Percentiles rank a stretch among this genome's conserved stretches.
These are phyloP conservation scores for Trichoderma gamsii DNA, from an alignment of 495 filamentous ascomycete species.

Conservation along the genomic window DNA sequence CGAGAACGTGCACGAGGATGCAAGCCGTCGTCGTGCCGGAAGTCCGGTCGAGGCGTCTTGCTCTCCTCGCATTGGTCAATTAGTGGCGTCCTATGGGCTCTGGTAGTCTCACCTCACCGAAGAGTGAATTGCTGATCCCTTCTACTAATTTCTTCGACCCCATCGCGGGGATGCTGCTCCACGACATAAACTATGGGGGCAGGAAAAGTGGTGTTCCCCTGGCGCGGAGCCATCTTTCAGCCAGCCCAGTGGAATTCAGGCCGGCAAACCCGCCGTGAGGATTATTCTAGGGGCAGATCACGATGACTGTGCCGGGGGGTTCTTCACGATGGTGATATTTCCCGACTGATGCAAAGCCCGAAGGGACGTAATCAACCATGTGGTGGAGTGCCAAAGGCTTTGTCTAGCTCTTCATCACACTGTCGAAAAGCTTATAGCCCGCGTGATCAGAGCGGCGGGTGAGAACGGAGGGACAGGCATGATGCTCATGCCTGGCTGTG, in stretches of 20 bases:
- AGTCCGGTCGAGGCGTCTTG: conserved; percentile 8
- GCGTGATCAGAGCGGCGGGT: background rate
- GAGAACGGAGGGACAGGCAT: background rate
- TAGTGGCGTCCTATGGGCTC: background rate
- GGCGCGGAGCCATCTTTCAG: background rate
- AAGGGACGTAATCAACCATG: background rate
- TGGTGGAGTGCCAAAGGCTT: background rate
- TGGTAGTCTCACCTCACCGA: background rate
- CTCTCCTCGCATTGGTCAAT: background rate
- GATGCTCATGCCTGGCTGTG: background rate
- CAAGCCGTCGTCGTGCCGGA: background rate
- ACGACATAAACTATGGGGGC: conserved; percentile 8
- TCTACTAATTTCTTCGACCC: background rate
- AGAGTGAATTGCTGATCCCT: background rate
- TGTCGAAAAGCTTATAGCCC: background rate
- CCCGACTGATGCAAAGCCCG: background rate
- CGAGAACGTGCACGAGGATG: background rate
- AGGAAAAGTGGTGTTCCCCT: conserved; percentile 6
- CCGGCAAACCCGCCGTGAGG: background rate
- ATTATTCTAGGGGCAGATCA: background rate
- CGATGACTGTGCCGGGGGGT: background rate
- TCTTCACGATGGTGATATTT: background rate
- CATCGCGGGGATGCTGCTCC: background rate
- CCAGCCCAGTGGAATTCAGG: background rate
- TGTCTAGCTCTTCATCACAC: background rate